Evolutionary conservation across 345 rosid species (phyloP), one percentile per base, ranked within the genome.

Genomic region (Pistacia vera): DNA sequence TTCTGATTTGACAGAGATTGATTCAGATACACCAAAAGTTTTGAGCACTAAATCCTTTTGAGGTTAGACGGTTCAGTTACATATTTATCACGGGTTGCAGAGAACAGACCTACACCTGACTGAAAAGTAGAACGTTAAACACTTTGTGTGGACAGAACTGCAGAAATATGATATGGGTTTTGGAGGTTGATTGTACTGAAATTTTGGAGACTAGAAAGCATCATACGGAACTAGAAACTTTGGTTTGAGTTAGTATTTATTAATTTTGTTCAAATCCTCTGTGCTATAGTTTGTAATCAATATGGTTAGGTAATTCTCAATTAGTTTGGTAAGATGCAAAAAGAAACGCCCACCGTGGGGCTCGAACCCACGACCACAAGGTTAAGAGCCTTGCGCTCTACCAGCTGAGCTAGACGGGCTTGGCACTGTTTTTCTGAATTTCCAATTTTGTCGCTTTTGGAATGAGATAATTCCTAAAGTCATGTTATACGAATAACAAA

Each of bases 291-390:
- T 30, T 30, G 33, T 30, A 1, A 30, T 30, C 2, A 30, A 30
- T 30, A 30, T 30, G 33, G 33, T 30, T 30, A 30, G 33, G 33
- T 30, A 1, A 30, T 30, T 30, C 33, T 30, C 22, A 30, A 30
- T 30, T 30, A 30, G 33, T 30, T 30, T 30, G 33, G 33, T 30
- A 30, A 30, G 33, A 30, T 2, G 33, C 33, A 30, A 30, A 30
- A 30, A 30, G 33, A 30, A 30, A 30, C 83, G 83, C 79, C 90
- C 81, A 84, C 81, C 88, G 81, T 79, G 82, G 88, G 85, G 79
- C 78, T 83, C 80, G 81, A 82, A 82, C 83, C 85, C 87, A 84
- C 81, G 82, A 87, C 92, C 84, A 84, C 85, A 82, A 79, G 82
- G 86, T 87, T 83, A 83, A 83, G 84, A 83, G 85, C 85, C 86